phyloP scores from a whole-genome alignment of 2,329 filamentous ascomycete species.

The Ilyonectria sp. region DNA sequence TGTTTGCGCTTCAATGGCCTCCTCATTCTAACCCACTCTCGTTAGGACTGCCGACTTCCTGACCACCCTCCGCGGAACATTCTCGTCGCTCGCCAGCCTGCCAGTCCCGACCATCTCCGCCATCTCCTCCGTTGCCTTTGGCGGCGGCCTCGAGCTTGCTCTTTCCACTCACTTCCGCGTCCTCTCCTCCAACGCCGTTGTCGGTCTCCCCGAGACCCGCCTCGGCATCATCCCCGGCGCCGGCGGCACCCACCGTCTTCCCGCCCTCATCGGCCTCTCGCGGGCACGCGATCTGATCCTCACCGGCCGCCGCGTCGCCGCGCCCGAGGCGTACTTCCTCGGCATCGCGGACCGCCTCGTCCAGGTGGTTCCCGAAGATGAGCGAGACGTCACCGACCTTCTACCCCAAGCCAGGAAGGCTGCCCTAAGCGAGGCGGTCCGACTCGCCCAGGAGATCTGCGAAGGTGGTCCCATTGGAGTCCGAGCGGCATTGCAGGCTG shows the following conservation, averaged over 20 bases:
- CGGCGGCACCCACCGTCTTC: slow-evolving; percentile 91
- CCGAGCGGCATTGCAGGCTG: slow-evolving; percentile 83
- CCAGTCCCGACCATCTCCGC: slow-evolving; percentile 93
- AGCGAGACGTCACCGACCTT: slow-evolving; percentile 59
- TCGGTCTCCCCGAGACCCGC: slow-evolving; percentile 92
- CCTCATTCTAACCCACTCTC: slow-evolving; percentile 16
- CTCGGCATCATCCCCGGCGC: slow-evolving; percentile 96
- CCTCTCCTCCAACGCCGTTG: slow-evolving; percentile 81
- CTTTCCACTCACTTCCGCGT: slow-evolving; percentile 92
- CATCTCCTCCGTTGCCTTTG: slow-evolving; percentile 87
- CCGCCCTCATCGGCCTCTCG: slow-evolving; percentile 82
- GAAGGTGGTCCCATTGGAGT: slow-evolving; percentile 90
- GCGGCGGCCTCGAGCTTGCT: slow-evolving; percentile 93
- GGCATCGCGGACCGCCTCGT: slow-evolving; percentile 93
- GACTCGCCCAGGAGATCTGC: slow-evolving; percentile 87
- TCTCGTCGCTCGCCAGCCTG: slow-evolving; percentile 80
- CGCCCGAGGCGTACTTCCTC: slow-evolving; percentile 89
- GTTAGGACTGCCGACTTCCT: slow-evolving; percentile 85
- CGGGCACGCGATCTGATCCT: slow-evolving; percentile 92
- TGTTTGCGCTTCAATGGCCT: neutral
- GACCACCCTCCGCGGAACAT: slow-evolving; percentile 79
- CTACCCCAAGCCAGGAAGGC: slow-evolving; percentile 74
- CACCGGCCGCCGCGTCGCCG: slow-evolving; percentile 88
- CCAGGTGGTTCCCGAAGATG: slow-evolving; percentile 77
- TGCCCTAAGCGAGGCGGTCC: slow-evolving; percentile 82